Evolutionary conservation across 108 stramenopile species (phyloP), one percentile per base, ranked within the genome.

Genomic region (Epithemia pelagica): DNA sequence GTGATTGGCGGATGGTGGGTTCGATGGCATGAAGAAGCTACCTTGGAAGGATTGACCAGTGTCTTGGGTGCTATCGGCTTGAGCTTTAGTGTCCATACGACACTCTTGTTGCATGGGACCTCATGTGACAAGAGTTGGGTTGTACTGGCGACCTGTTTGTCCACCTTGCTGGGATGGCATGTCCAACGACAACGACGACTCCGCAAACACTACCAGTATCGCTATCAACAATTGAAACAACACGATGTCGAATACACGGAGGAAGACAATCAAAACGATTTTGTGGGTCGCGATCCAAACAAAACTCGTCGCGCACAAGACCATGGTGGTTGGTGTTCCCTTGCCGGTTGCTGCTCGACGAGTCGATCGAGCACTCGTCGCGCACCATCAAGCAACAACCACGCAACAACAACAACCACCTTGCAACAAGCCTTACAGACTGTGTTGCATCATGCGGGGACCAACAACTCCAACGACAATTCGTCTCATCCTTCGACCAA

Each of bases 11-110:
- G 56, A 19, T 57, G 22, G 56, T 57, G 7, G 3, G 3, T 57
- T 7, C 56, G 56, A 19, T 57, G 56, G 56, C 3, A 57, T 7
- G 56, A 57, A 57, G 24, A 57, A n/a, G 56, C 56, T 21, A 25
- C 56, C 5, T 26, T 57, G 24, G 56, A 57, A 57, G 21, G 3
- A 10, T 10, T 61, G 15, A 57, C 56, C 25, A 26, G 25, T 57
- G 3, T 57, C 3, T 7, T 57, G 56, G 56, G 56, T 26, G 56
- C 15, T 7, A 26, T 57, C 18, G 56, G 56, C 5, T 57, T 57
- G 25, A 26, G 25, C 7, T 57, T 26, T 27, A 7, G 25, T 7
- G 7, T 57, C 21, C 56, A 57, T 57, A 57, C 56, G 15, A 57
- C 26, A 26, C 3, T 57, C 25, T 5, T 57, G 56, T 23, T 57